Evolutionary conservation across 495 filamentous ascomycete genomes (phyloP), one percentile per base, ranked within the genome.

Genomic region (Aspergillus ostianus): DNA sequence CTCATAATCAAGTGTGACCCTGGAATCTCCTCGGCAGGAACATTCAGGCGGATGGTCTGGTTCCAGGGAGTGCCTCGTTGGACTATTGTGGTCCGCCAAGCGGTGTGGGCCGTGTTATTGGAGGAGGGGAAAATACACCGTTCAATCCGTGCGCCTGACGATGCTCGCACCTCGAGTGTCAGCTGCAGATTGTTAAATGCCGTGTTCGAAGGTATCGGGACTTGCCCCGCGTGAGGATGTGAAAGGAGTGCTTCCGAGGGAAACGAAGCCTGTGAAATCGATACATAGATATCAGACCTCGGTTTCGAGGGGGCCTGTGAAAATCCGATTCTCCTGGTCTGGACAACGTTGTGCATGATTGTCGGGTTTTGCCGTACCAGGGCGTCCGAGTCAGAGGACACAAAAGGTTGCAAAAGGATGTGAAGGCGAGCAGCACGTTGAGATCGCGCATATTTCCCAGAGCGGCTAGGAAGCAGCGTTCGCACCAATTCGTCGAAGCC

Each of bases 211-310:
- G 87, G 83, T 7, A 97, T 73, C 5, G 88, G 77, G 6, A 89
- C 84, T 32, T 90, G 87, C 49, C 91, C 91, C 53, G 85, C 85
- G 61, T 89, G 84, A 19, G 90, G 90, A 63, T 96, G 85, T 32
- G 90, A 88, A 4, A 99, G 77, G 12, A 93, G 74, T 3, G 90
- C 90, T 59, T 93, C 89, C 41, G 85, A 80, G 36, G 90, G 86
- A 3, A 99, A 73, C 15, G 83, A 79, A 0, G 91, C 87, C 63
- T 91, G 86, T 44, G 84, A 83, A 53, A 99, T 70, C 0, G 91
- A 96, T 21, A 99, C 70, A 69, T 98, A 99, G 51, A 99, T 97
- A 68, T 99, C 94, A 13, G 90, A 96, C 61, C 94, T 77, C 9
- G 91, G 82, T 65, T 90, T 90, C 0, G 89, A 90, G 1, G 94